Base-by-base conservation (phyloP, 2,329 filamentous ascomycete genomes). In the Fusarium napiforme region DNA sequence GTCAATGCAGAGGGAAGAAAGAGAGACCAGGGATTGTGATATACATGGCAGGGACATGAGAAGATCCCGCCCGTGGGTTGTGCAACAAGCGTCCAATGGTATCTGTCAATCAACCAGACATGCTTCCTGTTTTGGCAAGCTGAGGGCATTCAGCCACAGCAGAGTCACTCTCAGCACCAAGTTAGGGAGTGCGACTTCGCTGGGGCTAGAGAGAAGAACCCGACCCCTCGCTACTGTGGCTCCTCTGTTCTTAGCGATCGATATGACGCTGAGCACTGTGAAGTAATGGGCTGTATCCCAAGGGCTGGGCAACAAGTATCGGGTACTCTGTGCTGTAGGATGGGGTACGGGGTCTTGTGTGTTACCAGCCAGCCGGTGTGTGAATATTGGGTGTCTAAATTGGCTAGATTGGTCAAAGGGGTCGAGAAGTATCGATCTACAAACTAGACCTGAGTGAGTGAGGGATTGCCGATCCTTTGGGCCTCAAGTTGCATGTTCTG, bases 91-190 rank as follows among this genome's bases (percentile, higher is more conserved):
- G 65, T 53, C 76, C 76, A 78, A 78, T 78, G 66, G 58, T 46
- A 69, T 55, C n/a, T 49, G 39, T 53, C 46, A 60, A 52, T 72
- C 62, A 15, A 50, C 5, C 58, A 46, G 64, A 34, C 42, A 67
- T 45, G 64, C 73, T 78, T 77, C 76, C 75, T 71, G 67, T 75
- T 78, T 68, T 45, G 76, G 76, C 39, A 77, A 65, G 32, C 62
- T 69, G 62, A 76, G 28, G 59, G 65, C 32, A 72, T 75, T 66
- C 57, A 65, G 66, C 72, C 60, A 67, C 72, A 60, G 53, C 34
- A 61, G 67, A 57, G 65, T 65, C 43, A 52, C 62, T 60, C 37
- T 30, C 39, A 15, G 47, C 28, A 45, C 55, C 37, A 21, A 40
- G 28, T 6, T 15, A 32, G n/a, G 47, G 52, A 46, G 26, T 28